Percentiles rank a stretch among this genome's conserved stretches.
phyloP scores from a whole-genome alignment of 768 basidiomycete genomes.

The Lentinula edodes region DNA sequence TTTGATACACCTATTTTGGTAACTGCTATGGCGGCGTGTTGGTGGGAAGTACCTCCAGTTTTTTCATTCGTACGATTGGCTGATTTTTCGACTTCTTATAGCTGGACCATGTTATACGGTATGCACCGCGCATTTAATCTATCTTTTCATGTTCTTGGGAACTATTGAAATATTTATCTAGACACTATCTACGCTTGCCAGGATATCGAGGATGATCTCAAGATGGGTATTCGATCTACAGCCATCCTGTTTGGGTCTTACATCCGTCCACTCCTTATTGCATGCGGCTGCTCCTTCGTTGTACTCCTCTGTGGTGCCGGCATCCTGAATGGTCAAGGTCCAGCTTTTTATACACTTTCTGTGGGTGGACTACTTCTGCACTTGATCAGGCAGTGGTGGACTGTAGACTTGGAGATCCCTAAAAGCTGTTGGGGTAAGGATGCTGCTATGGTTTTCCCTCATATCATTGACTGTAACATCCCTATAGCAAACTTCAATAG shows the following conservation, averaged over 20 bases:
- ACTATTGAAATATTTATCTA: not conserved
- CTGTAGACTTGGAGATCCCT: conserved; percentile 16
- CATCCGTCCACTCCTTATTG: conserved; percentile 50
- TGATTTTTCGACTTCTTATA: conserved; percentile 11
- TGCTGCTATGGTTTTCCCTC: not conserved
- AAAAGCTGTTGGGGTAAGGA: conserved; percentile 19
- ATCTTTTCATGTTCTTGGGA: not conserved
- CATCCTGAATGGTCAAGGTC: conserved; percentile 43
- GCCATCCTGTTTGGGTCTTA: conserved; percentile 64
- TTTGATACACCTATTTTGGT: conserved; percentile 27
- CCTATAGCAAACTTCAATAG: conserved; percentile 10
- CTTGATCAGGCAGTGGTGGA: conserved; percentile 20
- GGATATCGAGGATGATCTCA: conserved; percentile 70
- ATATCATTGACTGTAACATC: not conserved
- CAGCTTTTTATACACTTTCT: conserved; percentile 20
- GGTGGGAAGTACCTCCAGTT: conserved; percentile 32
- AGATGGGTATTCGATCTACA: conserved; percentile 71
- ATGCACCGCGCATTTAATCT: not conserved
- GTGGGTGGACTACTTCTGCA: conserved; percentile 19
- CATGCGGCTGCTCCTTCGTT: conserved; percentile 49
- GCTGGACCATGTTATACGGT: conserved; percentile 50
- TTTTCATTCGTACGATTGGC: not conserved
- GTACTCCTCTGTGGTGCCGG: conserved; percentile 48
- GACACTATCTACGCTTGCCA: conserved; percentile 78
- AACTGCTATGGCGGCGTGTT: conserved; percentile 34